A percentile compares a stretch with the other conserved stretches of the same genome.
These are phyloP conservation scores for Teunomyces lycoperdinae DNA, from an alignment of 805 yeast species.

Conservation along the genomic window DNA sequence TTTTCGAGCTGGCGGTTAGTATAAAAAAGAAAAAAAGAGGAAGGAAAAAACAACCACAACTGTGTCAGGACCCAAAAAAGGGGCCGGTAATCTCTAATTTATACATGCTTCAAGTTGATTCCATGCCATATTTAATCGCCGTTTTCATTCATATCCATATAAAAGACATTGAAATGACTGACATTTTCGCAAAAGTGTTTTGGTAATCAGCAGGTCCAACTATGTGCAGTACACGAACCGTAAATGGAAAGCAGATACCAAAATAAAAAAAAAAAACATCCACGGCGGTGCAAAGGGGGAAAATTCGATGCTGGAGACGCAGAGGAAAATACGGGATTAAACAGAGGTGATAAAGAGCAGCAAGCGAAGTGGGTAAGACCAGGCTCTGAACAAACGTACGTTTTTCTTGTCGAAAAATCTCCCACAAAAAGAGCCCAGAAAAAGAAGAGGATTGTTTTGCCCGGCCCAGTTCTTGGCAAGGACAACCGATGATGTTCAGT, in stretches of 20 bases:
- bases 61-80: no score
- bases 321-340: not conserved
- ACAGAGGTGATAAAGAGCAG: no score
- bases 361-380: no score
- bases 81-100: no score
- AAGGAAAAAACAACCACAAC: not conserved
- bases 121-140: conserved; percentile 14
- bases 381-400: no score
- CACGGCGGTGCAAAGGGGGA: not conserved
- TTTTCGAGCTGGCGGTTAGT: conserved; percentile 40
- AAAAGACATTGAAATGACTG: not conserved
- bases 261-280: not conserved
- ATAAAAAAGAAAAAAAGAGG: not conserved
- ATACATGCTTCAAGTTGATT: conserved; percentile 20
- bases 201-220: not conserved
- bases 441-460: no score
- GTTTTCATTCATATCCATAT: not conserved
- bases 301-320: not conserved
- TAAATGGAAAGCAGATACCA: not conserved
- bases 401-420: no score
- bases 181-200: not conserved
- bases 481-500: not conserved
- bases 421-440: no score
- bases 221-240: not conserved
- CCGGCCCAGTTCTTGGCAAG: not conserved